Conservation (phyloP, 805 yeast genomes). For the Kluyveromyces wickerhamii region DNA sequence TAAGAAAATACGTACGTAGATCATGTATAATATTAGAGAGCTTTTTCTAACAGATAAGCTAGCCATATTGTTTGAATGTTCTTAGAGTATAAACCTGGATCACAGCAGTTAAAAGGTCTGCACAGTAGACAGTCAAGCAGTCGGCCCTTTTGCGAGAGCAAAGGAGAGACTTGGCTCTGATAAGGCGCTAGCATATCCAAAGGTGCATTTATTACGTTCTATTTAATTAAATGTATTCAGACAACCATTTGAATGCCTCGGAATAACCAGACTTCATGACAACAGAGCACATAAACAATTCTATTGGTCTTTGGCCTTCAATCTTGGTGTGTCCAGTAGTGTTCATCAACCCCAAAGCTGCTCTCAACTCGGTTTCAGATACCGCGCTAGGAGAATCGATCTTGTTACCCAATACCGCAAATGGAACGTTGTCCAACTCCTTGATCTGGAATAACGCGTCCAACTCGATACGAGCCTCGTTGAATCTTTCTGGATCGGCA, state of each 20-base stretch:
- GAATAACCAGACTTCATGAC: conserved; percentile 99
- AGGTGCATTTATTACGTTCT: too few species aligned
- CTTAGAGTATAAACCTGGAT: conserved; percentile 1
- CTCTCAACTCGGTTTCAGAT: conserved; percentile 87
- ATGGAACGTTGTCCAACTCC: conserved; percentile 84
- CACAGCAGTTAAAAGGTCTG: too few species aligned
- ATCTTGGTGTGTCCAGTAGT: conserved; percentile 83
- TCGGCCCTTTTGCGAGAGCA: too few species aligned
- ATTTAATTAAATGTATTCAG: conserved; percentile 78
- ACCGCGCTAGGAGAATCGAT: conserved; percentile 93
- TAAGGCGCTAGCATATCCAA: too few species aligned
- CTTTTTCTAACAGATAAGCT: too few species aligned
- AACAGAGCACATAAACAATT: conserved; percentile 94
- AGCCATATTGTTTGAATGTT: not conserved
- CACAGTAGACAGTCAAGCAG: too few species aligned
- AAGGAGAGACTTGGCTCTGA: too few species aligned
- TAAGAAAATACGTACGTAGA: not conserved
- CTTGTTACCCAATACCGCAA: conserved; percentile 91
- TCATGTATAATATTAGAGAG: too few species aligned
- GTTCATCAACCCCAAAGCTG: conserved; percentile 76
- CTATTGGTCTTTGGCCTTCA: conserved; percentile 80
- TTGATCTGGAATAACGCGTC: conserved; percentile 90
- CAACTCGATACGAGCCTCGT: conserved; percentile 90
- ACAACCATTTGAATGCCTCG: conserved; percentile 97
- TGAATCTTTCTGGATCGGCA: conserved; percentile 92